Conservation (phyloP, 352 stramenopile species). For the Phytophthora parvispora region DNA sequence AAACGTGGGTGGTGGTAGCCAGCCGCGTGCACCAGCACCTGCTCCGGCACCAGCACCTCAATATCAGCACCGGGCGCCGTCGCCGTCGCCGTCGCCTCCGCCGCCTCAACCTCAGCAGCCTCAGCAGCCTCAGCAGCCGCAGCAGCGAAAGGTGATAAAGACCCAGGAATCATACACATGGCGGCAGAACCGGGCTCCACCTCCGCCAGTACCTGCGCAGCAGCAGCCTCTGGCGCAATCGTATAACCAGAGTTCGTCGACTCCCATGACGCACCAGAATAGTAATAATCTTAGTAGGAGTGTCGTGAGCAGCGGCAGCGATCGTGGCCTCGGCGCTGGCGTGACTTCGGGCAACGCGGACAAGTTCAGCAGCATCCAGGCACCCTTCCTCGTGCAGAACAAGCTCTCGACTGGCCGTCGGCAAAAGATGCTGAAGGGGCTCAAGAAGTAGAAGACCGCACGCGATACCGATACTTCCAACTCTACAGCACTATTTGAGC, state of each 20-base stretch:
- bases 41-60: constrained; percentile 18
- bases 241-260: constrained; percentile 50
- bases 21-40: constrained; percentile 22
- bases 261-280: constrained; percentile 38
- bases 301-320: constrained; percentile 50
- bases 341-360: constrained; percentile 68
- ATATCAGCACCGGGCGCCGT: constrained; percentile 36
- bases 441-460: constrained; percentile 80
- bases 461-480: constrained; percentile 19
- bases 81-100: constrained; percentile 24
- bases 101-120: constrained; percentile 4
- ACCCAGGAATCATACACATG: constrained; percentile 72
- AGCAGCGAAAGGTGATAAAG: constrained; percentile 48
- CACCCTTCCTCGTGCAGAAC: constrained; percentile 87
- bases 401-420: constrained; percentile 87
- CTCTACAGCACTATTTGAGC: constrained; percentile 5
- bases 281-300: constrained; percentile 80
- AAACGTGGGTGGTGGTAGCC: constrained; percentile 33
- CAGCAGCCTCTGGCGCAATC: constrained; percentile 43
- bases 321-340: constrained; percentile 42
- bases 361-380: constrained; percentile 91
- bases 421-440: constrained; percentile 91
- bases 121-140: constrained; percentile 33
- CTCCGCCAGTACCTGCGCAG: constrained; percentile 32
- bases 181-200: constrained; percentile 58